A percentile compares a stretch with the other conserved stretches of the same genome.
Evolutionary conservation across 306 rosid species (phyloP).

Genomic region (Citrullus mucosospermus): DNA sequence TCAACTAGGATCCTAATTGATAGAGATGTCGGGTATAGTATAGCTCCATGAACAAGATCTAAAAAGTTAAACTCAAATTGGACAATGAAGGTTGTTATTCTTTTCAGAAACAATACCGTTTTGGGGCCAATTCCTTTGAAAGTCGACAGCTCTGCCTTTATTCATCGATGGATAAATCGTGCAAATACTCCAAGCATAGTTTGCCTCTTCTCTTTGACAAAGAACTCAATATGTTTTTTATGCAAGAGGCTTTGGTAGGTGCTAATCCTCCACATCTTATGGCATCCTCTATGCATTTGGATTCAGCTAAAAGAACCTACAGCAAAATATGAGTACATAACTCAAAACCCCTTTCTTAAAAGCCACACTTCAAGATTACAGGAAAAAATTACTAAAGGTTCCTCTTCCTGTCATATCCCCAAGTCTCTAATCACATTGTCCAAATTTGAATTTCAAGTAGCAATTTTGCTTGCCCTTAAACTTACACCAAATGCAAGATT

Average conservation of each 20-base stretch:
- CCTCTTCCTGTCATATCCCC: neutral
- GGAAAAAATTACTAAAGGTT: neutral
- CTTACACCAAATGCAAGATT: neutral
- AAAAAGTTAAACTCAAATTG: neutral
- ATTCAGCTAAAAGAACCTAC: conserved; percentile 59
- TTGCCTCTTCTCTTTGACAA: conserved; percentile 61
- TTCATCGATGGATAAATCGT: conserved; percentile 44
- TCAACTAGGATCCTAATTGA: neutral
- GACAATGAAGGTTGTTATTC: neutral
- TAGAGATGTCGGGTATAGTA: neutral
- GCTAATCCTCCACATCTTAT: conserved; percentile 90
- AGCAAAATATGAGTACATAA: conserved; percentile 6
- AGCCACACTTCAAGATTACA: neutral
- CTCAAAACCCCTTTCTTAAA: neutral
- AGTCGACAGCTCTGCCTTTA: conserved; percentile 59
- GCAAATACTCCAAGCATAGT: conserved; percentile 73
- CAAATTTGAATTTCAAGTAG: neutral
- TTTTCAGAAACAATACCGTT: conserved; percentile 35
- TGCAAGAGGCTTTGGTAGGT: conserved; percentile 63
- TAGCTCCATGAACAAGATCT: neutral
- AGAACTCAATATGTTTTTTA: conserved; percentile 50
- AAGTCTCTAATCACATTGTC: neutral
- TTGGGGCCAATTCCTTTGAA: conserved; percentile 94
- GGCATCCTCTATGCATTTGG: conserved; percentile 49
- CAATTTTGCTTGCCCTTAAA: neutral